Evolutionary conservation across 768 basidiomycete species (phyloP).

Genomic region (Suillus bovinus): DNA sequence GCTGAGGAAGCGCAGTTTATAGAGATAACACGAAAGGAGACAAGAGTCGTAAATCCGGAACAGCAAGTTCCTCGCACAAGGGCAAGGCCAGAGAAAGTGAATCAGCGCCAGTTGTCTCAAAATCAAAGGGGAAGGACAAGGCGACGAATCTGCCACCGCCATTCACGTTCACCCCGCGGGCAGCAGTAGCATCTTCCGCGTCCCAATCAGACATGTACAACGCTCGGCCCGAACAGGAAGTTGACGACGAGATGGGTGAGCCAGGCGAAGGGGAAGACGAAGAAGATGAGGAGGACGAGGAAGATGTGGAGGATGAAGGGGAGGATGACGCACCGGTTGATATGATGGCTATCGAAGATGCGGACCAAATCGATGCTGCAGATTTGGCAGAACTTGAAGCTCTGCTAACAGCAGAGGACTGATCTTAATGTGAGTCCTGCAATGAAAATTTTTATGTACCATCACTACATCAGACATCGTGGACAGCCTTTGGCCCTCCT

Average conservation of each 20-base stretch:
- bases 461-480: neutral
- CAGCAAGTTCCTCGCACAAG: conserved; percentile 26
- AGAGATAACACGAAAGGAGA: conserved; percentile 63
- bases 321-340: conserved; percentile 43
- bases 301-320: conserved; percentile 36
- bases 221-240: conserved; percentile 26
- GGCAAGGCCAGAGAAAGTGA: conserved; percentile 35
- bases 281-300: conserved; percentile 28
- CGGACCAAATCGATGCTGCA: conserved; percentile 42
- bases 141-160: conserved; percentile 23
- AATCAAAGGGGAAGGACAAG: conserved; percentile 34
- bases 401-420: neutral
- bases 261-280: conserved; percentile 35
- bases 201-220: conserved; percentile 20
- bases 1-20: conserved; percentile 48
- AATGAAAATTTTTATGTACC: neutral
- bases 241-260: conserved; percentile 34
- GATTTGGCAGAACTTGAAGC: neutral
- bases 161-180: conserved; percentile 32
- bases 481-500: neutral
- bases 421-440: neutral
- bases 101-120: conserved; percentile 30
- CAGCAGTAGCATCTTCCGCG: conserved; percentile 29
- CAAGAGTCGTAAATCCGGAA: conserved; percentile 42
- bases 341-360: conserved; percentile 43